phyloP scores from a whole-genome alignment of 2,329 filamentous ascomycete genomes.

The Bipolaris cookei region DNA sequence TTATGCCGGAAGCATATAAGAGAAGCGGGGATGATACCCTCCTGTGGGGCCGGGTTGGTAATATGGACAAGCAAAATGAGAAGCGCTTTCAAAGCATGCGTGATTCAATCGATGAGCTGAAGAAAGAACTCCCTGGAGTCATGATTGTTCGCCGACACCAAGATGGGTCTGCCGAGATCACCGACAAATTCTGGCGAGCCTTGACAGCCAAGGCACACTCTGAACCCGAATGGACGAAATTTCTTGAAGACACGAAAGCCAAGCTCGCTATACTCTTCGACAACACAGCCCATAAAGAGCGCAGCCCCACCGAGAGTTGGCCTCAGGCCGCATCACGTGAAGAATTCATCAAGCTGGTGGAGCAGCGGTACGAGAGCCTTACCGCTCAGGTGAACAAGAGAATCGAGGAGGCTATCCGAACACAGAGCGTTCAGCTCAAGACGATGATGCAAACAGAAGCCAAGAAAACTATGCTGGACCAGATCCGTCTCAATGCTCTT shows the following conservation, averaged over 20 bases:
- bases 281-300: constrained; percentile 7
- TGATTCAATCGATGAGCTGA: constrained; percentile 25
- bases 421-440: constrained; percentile 26
- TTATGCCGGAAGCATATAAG: constrained; percentile 22
- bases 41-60: constrained; percentile 28
- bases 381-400: constrained; percentile 33
- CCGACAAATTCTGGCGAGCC: constrained; percentile 70
- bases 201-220: constrained; percentile 61
- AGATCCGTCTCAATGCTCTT: constrained; percentile 39
- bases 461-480: constrained; percentile 41
- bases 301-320: constrained; percentile 9
- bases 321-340: constrained; percentile 52
- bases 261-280: constrained; percentile 40
- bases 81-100: constrained; percentile 22
- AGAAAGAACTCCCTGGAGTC: constrained; percentile 58
- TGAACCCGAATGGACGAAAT: constrained; percentile 56
- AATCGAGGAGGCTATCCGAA: constrained; percentile 27
- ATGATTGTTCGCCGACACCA: constrained; percentile 62
- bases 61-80: constrained; percentile 19
- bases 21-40: constrained; percentile 19
- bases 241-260: constrained; percentile 61
- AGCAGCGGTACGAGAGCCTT: constrained; percentile 29
- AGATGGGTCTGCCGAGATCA: constrained; percentile 61
- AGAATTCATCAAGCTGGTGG: constrained; percentile 55
- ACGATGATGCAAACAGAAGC: constrained; percentile 30